Conservation (phyloP, 148 eudicot species). For the Vaccinium vitisidaea region DNA sequence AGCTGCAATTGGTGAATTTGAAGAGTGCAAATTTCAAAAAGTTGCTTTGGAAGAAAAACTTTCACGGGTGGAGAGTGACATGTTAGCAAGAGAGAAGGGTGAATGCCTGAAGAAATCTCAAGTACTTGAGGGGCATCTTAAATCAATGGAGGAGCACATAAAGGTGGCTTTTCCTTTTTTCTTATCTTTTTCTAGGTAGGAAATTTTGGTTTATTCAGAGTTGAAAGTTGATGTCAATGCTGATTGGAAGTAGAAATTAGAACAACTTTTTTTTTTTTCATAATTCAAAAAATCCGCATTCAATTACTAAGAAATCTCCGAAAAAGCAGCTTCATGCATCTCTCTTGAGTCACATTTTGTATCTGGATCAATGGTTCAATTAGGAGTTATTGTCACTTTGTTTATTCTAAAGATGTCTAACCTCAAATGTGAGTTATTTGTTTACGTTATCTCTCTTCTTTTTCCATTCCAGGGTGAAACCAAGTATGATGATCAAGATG, state of each 20-base stretch:
- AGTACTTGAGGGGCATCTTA: slow-evolving; percentile 41
- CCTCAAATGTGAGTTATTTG: not conserved
- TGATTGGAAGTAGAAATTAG: not conserved
- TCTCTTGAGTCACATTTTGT: not conserved
- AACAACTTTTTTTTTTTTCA: not conserved
- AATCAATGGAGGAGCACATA: slow-evolving; percentile 28
- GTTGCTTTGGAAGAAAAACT: slow-evolving; percentile 60
- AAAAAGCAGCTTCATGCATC: not conserved
- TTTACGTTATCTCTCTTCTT: not conserved
- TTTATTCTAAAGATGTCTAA: not conserved
- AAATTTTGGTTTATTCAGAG: not conserved
- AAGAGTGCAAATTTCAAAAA: slow-evolving; percentile 51
- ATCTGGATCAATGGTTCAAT: not conserved
- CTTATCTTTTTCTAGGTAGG: not conserved
- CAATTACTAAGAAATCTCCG: not conserved
- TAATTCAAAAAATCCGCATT: not conserved
- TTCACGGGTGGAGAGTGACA: slow-evolving; percentile 54
- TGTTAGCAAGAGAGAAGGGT: slow-evolving; percentile 54
- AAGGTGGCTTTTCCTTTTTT: slow-evolving; percentile 1
- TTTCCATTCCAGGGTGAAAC: slow-evolving; percentile 23
- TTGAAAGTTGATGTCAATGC: not conserved
- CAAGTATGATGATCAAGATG: slow-evolving; percentile 17
- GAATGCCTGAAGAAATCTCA: slow-evolving; percentile 43
- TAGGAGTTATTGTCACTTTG: not conserved
- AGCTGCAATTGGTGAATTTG: slow-evolving; percentile 51